phyloP scores from a whole-genome alignment of 768 basidiomycete species.

The Cystofilobasidium bisporidii region DNA sequence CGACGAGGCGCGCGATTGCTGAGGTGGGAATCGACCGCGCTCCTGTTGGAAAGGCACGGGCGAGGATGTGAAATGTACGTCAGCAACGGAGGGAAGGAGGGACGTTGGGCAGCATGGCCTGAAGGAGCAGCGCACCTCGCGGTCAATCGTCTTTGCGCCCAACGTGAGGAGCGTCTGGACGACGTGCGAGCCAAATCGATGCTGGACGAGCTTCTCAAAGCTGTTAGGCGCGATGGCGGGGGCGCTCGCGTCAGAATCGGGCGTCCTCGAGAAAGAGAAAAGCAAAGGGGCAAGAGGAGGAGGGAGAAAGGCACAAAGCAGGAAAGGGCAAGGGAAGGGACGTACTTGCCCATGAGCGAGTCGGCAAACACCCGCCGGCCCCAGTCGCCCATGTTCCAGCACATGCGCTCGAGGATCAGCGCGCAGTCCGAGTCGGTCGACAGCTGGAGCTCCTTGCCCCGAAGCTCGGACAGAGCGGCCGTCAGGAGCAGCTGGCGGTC shows the following conservation, averaged over 20 bases:
- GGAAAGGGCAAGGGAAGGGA: constrained; percentile 32
- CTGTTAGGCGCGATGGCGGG: constrained; percentile 6
- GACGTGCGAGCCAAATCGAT: constrained; percentile 92
- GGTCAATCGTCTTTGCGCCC: constrained; percentile 42
- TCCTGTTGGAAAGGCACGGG: constrained; percentile 20
- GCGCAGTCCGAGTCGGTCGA: constrained; percentile 93
- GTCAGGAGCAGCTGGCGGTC: constrained; percentile 68
- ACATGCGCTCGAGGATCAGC: constrained; percentile 75
- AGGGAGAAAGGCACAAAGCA: too few species aligned
- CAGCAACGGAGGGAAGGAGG: background rate
- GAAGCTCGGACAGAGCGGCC: constrained; percentile 75
- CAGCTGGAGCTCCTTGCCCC: constrained; percentile 75
- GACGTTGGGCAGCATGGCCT: too few species aligned
- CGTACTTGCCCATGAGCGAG: constrained; percentile 77
- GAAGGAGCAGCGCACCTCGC: constrained; percentile 43
- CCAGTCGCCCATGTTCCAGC: constrained; percentile 92
- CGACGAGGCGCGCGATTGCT: constrained; percentile 34
- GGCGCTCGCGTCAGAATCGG: background rate
- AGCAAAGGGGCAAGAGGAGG: too few species aligned
- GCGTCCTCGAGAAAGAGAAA: too few species aligned
- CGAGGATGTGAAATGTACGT: background rate
- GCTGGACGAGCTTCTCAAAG: constrained; percentile 40
- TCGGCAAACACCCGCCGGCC: constrained; percentile 84
- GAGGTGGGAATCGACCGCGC: constrained; percentile 37
- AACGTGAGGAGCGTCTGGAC: constrained; percentile 72